Base-by-base conservation (phyloP, 306 rosid genomes). In the Elaeagnus macrophylla region DNA sequence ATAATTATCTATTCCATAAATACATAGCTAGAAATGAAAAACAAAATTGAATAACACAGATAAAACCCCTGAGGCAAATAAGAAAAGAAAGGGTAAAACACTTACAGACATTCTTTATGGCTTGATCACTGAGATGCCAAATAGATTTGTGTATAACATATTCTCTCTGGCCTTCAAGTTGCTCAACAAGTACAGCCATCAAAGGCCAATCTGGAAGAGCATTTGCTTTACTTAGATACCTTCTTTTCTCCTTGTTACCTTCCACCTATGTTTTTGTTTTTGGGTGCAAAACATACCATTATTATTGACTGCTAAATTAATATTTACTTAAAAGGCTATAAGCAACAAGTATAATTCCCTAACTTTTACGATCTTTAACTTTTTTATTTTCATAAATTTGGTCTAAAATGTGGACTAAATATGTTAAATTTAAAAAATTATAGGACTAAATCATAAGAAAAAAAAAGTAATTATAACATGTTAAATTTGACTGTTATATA, bases 21-120 rank as follows among this genome's bases (percentile, higher is more conserved):
- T 46, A 12, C 38, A 13, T 10, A 47, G 3, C 15, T 10, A 10
- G 5, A 52, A 10, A 18, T 13, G 12, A 48, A 38, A 38, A 35
- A 5, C n/a, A n/a, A n/a, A n/a, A n/a, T n/a, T n/a, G n/a, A n/a
- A n/a, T n/a, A n/a, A n/a, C n/a, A n/a, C n/a, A n/a, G n/a, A n/a
- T n/a, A n/a, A n/a, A n/a, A n/a, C n/a, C n/a, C n/a, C n/a, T n/a
- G n/a, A n/a, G n/a, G n/a, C n/a, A n/a, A n/a, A n/a, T n/a, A n/a
- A n/a, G n/a, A 16, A n/a, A 50, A 16, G 5, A 41, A 10, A 8
- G 9, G 1, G 13, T 2, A 39, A 39, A 41, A 65, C 46, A 79
- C 84, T 72, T 69, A 90, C 97, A 89, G 39, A 83, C 97, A 48
- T 75, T 86, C 72, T 90, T 86, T 42, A 90, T 90, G 51, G 75